A percentile compares a stretch with the other conserved stretches of the same genome.
Conservation (phyloP, 2,329 filamentous ascomycete genomes). For the Diaporthe batatas region DNA sequence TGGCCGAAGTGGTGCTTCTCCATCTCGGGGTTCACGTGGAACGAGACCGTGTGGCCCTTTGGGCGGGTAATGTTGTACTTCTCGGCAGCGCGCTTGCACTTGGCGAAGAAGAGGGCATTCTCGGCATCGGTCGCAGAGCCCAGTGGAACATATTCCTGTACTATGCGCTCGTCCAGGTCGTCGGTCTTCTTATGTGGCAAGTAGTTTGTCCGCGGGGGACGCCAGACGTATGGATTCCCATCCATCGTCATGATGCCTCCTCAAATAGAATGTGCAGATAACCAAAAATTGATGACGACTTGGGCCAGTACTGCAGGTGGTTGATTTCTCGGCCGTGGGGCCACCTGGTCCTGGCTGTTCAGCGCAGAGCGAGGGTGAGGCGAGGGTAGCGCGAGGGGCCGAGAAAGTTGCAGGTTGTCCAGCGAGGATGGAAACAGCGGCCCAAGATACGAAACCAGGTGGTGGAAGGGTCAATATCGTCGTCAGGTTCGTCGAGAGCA, state of each 20-base stretch:
- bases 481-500: neutral
- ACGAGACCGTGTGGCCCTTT: constrained; percentile 91
- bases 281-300: too few relatives aligned
- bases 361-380: neutral
- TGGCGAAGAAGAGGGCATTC: constrained; percentile 68
- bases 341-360: neutral
- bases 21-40: constrained; percentile 94
- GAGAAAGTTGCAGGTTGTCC: neutral
- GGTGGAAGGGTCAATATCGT: neutral
- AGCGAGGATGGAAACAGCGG: neutral
- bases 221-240: constrained; percentile 63
- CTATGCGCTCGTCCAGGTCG: constrained; percentile 63
- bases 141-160: constrained; percentile 66
- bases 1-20: constrained; percentile 97
- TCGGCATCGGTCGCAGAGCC: constrained; percentile 66
- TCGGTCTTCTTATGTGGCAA: constrained; percentile 63
- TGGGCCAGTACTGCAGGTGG: neutral
- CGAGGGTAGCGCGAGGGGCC: neutral
- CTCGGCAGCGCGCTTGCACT: constrained; percentile 68
- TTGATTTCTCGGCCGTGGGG: neutral
- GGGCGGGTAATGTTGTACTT: constrained; percentile 81
- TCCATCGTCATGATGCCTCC: constrained; percentile 49
- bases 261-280: neutral
- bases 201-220: constrained; percentile 71
- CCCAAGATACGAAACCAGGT: neutral